Base-by-base conservation (phyloP, 2,329 filamentous ascomycete genomes). In the Penicillium corylophilum region DNA sequence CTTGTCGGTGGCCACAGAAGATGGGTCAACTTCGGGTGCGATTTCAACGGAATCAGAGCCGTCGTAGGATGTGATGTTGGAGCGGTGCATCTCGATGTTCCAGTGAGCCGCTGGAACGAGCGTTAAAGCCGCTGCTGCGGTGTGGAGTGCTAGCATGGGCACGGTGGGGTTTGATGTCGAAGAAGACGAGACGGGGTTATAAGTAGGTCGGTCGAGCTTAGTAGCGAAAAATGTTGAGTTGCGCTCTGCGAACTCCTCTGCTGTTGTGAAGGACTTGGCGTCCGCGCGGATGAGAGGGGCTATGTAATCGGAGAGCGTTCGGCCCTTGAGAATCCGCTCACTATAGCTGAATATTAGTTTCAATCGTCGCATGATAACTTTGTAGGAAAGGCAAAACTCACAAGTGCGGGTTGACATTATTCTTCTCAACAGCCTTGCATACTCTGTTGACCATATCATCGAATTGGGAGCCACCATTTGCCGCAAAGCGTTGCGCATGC, bases 161-260 rank as follows among this genome's bases (percentile, higher is more conserved):
- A 66, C 64, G 29, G 42, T 57, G 22, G 50, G 54, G 54, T 48
- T 59, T 16, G 50, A 49, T 50, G 50, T 51, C 31, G 50, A 49
- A 42, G 46, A 20, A 43, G 66, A 50, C 35, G 59, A 36, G 24
- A 46, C 42, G 8, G 63, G 52, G 20, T 46, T 50, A 60, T 71
- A 69, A 23, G 57, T 28, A 36, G 61, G 50, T 45, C 67, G 56
- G 36, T 59, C 40, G 24, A 72, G 46, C 41, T 63, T 41, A 59
- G 72, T 64, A 1, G 67, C 69, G 68, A 88, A 86, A 69, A 88
- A 82, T 62, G 82, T 81, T 24, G 70, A 65, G 64, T 84, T 82
- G 29, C 80, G 76, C 28, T 77, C 63, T 7, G 82, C 69, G 65
- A 86, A 88, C 18, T 81, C 74, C 4, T 69, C 55, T 0, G 83